Conservation (phyloP, 352 stramenopile species). For the Phytopythium cucurbitacearum region DNA sequence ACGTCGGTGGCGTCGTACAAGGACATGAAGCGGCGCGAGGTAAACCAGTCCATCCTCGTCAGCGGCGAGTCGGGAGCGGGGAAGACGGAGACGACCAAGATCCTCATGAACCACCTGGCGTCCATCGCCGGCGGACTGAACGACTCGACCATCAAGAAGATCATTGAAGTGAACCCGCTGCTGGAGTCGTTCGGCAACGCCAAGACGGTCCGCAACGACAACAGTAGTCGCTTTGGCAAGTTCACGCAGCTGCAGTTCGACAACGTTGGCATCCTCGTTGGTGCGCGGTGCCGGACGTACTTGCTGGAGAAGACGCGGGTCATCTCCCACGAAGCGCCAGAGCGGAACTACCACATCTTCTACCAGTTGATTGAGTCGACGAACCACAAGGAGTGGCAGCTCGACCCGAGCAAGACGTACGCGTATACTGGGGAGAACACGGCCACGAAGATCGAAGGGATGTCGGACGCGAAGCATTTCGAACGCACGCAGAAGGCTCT, state of each 20-base stretch:
- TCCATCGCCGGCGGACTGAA: slow-evolving; percentile 78
- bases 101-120: slow-evolving; percentile 86
- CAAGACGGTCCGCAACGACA: slow-evolving; percentile 97
- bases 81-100: slow-evolving; percentile 95
- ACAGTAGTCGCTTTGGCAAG: slow-evolving; percentile 96
- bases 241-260: slow-evolving; percentile 97
- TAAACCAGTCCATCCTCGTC: slow-evolving; percentile 86
- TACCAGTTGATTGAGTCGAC: slow-evolving; percentile 85
- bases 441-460: slow-evolving; percentile 63
- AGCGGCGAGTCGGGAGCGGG: slow-evolving; percentile 86
- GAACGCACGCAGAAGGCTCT: slow-evolving; percentile 69
- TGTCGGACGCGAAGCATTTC: slow-evolving; percentile 80
- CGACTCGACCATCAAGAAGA: slow-evolving; percentile 93
- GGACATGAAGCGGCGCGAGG: slow-evolving; percentile 61
- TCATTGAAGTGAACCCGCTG: slow-evolving; percentile 98
- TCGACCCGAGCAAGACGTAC: slow-evolving; percentile 52
- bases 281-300: slow-evolving; percentile 95
- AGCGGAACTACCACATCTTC: slow-evolving; percentile 98
- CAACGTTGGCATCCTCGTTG: slow-evolving; percentile 72
- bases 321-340: slow-evolving; percentile 89
- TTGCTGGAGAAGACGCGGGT: slow-evolving; percentile 97
- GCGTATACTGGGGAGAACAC: slow-evolving; percentile 65
- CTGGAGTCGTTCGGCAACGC: slow-evolving; percentile 98
- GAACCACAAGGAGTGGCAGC: slow-evolving; percentile 36
- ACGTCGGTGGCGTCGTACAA: slow-evolving; percentile 76